Conservation (phyloP, 192 early-diverging fungal species). For the Bifiguratus adelaidae region DNA sequence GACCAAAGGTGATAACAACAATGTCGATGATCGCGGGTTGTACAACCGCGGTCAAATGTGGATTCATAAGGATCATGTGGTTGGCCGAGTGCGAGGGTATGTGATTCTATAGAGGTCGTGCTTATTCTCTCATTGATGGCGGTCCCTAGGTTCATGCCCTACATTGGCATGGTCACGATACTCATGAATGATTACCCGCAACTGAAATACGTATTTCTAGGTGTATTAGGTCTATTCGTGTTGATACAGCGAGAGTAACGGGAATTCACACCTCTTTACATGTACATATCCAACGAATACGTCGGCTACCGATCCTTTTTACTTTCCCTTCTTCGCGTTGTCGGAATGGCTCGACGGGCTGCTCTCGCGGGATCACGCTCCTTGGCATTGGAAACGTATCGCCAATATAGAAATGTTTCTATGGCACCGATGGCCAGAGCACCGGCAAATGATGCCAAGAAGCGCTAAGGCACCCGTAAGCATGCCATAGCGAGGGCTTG, state of each 20-base stretch:
- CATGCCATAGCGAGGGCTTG: too few species aligned
- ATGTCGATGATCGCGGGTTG: conserved; percentile 79
- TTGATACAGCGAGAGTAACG: conserved; percentile 56
- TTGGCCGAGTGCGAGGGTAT: conserved; percentile 79
- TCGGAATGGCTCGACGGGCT: too few species aligned
- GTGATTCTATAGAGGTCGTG: background rate
- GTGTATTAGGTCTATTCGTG: conserved; percentile 60
- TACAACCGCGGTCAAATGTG: conserved; percentile 82
- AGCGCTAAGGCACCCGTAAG: too few species aligned
- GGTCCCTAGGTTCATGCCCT: conserved; percentile 61
- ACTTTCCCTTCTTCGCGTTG: too few species aligned
- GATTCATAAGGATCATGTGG: conserved; percentile 82
- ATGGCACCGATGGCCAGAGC: too few species aligned
- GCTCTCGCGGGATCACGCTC: too few species aligned
- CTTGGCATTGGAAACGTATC: too few species aligned
- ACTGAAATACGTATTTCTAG: conserved; percentile 77
- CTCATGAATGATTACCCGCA: conserved; percentile 93
- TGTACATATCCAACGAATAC: too few species aligned
- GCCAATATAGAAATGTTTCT: too few species aligned
- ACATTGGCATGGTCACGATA: conserved; percentile 94
- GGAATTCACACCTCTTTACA: too few species aligned
- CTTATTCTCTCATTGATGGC: background rate
- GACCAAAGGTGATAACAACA: conserved; percentile 98
- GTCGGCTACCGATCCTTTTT: too few species aligned
- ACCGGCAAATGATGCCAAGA: too few species aligned